A percentile compares a stretch with the other conserved stretches of the same genome.
These are phyloP conservation scores for Neurospora sp. DNA, from an alignment of 495 filamentous ascomycete genomes.

Conservation along the genomic window DNA sequence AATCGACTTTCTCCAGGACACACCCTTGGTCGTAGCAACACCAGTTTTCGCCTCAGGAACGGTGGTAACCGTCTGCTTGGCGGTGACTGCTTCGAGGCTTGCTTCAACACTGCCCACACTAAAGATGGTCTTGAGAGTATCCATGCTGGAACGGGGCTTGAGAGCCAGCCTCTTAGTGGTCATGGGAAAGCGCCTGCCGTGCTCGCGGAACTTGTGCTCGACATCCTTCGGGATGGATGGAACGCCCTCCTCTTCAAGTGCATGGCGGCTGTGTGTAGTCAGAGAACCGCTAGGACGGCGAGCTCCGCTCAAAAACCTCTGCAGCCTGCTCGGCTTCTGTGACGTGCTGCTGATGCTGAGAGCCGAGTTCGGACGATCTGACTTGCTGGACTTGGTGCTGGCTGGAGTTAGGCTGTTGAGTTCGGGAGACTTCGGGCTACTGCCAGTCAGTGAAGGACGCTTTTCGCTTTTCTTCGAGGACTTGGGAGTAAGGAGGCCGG, in stretches of 20 bases:
- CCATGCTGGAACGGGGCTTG: constrained; percentile 24
- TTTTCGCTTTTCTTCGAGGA: neutral
- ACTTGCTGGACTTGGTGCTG: constrained; percentile 16
- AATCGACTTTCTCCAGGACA: constrained; percentile 18
- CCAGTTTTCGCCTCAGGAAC: constrained; percentile 4
- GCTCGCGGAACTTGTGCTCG: constrained; percentile 27
- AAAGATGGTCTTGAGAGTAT: constrained; percentile 33
- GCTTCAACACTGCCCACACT: constrained; percentile 28
- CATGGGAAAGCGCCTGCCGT: constrained; percentile 15
- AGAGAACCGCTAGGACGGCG: constrained; percentile 16
- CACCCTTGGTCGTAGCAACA: constrained; percentile 8
- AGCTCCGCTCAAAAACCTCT: constrained; percentile 29
- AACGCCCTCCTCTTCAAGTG: constrained; percentile 16
- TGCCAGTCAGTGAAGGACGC: neutral
- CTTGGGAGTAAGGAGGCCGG: neutral
- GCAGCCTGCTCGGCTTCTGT: constrained; percentile 27
- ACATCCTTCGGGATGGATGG: constrained; percentile 24
- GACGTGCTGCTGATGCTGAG: constrained; percentile 24
- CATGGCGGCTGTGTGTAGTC: constrained; percentile 21
- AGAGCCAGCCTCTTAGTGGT: constrained; percentile 25
- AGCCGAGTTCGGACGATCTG: constrained; percentile 18
- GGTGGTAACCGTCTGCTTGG: constrained; percentile 2
- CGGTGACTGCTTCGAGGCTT: constrained; percentile 17
- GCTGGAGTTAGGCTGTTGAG: constrained; percentile 13
- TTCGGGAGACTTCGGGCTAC: constrained; percentile 12